Percentiles rank a stretch among this genome's conserved stretches.
phyloP scores from a whole-genome alignment of 2,329 filamentous ascomycete species.

The Colletotrichum viniferum region DNA sequence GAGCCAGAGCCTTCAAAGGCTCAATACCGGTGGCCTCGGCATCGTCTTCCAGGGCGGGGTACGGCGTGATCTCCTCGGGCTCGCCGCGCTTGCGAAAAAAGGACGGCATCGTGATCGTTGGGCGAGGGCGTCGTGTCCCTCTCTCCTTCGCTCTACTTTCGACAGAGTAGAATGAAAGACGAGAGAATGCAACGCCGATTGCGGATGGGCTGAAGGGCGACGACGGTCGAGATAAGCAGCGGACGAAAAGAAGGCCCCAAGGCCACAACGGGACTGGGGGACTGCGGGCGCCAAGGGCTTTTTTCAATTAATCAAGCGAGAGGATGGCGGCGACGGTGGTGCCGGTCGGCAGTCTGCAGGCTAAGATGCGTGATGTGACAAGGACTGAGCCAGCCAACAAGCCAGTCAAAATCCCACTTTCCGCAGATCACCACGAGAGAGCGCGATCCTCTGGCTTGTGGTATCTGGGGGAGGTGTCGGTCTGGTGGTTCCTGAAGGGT shows the following conservation, averaged over 20 bases:
- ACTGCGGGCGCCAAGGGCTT: slow-evolving; percentile 19
- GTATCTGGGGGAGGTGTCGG: neutral
- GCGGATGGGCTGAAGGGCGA: slow-evolving; percentile 17
- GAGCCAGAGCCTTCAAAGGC: slow-evolving; percentile 51
- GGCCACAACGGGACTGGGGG: slow-evolving; percentile 16
- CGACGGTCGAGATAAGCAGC: slow-evolving; percentile 15
- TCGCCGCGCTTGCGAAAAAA: slow-evolving; percentile 52
- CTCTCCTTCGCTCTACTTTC: slow-evolving; percentile 19
- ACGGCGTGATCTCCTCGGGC: slow-evolving; percentile 48
- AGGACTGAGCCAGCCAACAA: neutral
- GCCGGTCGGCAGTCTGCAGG: slow-evolving; percentile 17
- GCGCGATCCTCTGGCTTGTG: neutral
- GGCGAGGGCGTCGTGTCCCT: neutral
- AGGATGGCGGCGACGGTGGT: slow-evolving; percentile 16
- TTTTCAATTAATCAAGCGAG: slow-evolving; percentile 12
- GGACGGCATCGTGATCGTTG: slow-evolving; percentile 33
- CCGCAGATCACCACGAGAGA: neutral
- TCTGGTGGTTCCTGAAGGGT: neutral
- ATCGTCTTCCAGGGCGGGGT: slow-evolving; percentile 40
- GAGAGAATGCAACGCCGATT: slow-evolving; percentile 13
- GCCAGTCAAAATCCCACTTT: slow-evolving; percentile 11
- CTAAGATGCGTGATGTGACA: slow-evolving; percentile 8
- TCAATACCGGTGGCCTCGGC: slow-evolving; percentile 45
- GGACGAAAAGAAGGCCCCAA: slow-evolving; percentile 14
- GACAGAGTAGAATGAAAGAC: slow-evolving; percentile 13